A percentile compares a stretch with the other conserved stretches of the same genome.
phyloP scores from a whole-genome alignment of 805 yeast genomes.

The Lachancea waltii region DNA sequence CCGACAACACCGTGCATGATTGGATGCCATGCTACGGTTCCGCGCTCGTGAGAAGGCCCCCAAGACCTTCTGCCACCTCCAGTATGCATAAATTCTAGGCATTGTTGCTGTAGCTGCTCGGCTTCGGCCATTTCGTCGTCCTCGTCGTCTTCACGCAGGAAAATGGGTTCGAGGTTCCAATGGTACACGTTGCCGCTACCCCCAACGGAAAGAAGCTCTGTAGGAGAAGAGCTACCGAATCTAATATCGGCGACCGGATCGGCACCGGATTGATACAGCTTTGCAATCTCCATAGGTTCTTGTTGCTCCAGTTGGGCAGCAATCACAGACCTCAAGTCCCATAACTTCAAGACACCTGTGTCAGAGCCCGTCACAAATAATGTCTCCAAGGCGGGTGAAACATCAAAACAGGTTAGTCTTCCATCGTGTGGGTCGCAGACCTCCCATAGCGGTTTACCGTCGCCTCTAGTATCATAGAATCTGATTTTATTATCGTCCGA shows the following conservation, averaged over 20 bases:
- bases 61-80: constrained; percentile 28
- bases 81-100: constrained; percentile 26
- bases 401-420: constrained; percentile 25
- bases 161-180: constrained; percentile 34
- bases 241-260: constrained; percentile 30
- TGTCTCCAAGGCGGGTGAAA: constrained; percentile 24
- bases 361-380: constrained; percentile 30
- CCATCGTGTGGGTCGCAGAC: constrained; percentile 27
- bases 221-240: constrained; percentile 26
- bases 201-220: constrained; percentile 30
- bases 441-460: constrained; percentile 22
- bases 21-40: constrained; percentile 28
- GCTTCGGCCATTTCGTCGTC: constrained; percentile 39
- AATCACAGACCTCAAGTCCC: constrained; percentile 31
- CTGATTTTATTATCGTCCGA: constrained; percentile 30
- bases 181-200: constrained; percentile 31
- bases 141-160: constrained; percentile 38
- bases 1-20: constrained; percentile 24
- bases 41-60: constrained; percentile 17
- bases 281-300: constrained; percentile 19
- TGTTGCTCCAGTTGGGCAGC: constrained; percentile 23
- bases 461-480: constrained; percentile 31
- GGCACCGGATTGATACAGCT: constrained; percentile 28
- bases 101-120: constrained; percentile 32
- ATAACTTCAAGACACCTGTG: constrained; percentile 29